Conservation (phyloP, 163 green algal species). For the Picocystis sp. region DNA sequence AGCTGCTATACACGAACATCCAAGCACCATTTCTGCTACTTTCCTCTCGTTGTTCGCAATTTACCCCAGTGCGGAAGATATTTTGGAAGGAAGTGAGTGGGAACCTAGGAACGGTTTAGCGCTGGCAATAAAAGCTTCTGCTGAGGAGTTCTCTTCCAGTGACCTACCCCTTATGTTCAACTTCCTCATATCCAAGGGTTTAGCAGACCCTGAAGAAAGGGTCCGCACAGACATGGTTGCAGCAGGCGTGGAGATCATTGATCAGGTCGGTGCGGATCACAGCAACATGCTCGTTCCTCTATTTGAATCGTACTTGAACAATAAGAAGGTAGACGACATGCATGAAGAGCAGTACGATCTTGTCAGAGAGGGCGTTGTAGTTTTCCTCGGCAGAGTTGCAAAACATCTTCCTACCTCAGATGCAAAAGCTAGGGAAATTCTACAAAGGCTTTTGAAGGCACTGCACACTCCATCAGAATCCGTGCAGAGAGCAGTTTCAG, state of each 20-base stretch:
- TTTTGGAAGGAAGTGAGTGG: background rate
- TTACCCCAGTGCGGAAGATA: conserved; percentile 1
- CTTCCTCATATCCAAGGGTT: conserved; percentile 42
- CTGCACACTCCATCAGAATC: conserved; percentile 75
- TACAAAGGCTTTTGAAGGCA: conserved; percentile 39
- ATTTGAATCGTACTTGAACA: conserved; percentile 66
- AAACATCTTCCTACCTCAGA: conserved; percentile 44
- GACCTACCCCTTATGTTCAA: conserved; percentile 38
- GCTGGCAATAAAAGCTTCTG: conserved; percentile 10
- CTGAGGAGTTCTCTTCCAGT: conserved; percentile 18
- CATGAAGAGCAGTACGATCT: conserved; percentile 42
- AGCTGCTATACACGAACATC: conserved; percentile 20
- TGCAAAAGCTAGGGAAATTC: conserved; percentile 1
- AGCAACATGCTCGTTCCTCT: conserved; percentile 51
- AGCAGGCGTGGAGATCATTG: conserved; percentile 44
- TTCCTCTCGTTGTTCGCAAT: conserved; percentile 1
- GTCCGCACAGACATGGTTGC: conserved; percentile 30
- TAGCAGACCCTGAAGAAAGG: conserved; percentile 7
- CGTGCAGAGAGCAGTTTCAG: conserved; percentile 75
- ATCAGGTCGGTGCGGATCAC: conserved; percentile 34
- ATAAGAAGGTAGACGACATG: background rate
- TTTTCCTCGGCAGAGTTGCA: conserved; percentile 82
- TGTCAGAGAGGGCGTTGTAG: conserved; percentile 71
- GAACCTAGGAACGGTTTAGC: conserved; percentile 2
- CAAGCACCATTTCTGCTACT: background rate